Base-by-base conservation (phyloP, 139 green algal species). In the Tetradesmus lagerheimii region DNA sequence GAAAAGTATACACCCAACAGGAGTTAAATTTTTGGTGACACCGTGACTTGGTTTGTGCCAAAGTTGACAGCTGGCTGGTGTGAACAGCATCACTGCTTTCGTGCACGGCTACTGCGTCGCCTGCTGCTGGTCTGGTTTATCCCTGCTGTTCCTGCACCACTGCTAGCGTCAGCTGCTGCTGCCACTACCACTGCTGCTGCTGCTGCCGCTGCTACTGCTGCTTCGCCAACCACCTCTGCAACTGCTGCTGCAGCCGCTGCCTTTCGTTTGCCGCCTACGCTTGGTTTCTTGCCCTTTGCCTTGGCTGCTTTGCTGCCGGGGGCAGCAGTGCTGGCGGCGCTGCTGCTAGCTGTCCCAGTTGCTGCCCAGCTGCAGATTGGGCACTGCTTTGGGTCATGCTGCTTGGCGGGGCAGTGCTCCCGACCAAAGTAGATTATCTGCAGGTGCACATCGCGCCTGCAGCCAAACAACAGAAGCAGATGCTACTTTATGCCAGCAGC, bases 341-440 rank as follows among this genome's bases (percentile, higher is more conserved):
- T 37, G 80, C 43, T 75, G 80, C 45, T 16, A 45, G 18, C 23
- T 45, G 11, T 25, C n/a, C 53, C 47, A 57, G 25, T 37, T 81
- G 93, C 94, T 25, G 93, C 97, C 97, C 97, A 99, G 75, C 39
- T 90, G 93, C 97, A 99, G 8, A 99, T 95, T 25, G 94, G 94
- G 90, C 96, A 98, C 3, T n/a, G 66, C 3, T 64, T 20, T 0
- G 94, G 92, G 64, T 98, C 93, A 83, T 99, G 97, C 9, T 87
- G 39, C 91, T 94, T 77, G 0, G 97, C 96, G 3, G 96, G 95
- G 91, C 96, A 98, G 83, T 98, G 92, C 87, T 98, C 93, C 2
- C 97, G 92, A 0, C 97, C 97, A 93, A 97, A 97, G 67, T 94
- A 97, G 47, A 99, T 98, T 39, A 98, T 96, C 89, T 95, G 93